Evolutionary conservation across 345 rosid genomes (phyloP), one percentile per base, ranked within the genome.

Genomic region (Ailanthus altissimus): DNA sequence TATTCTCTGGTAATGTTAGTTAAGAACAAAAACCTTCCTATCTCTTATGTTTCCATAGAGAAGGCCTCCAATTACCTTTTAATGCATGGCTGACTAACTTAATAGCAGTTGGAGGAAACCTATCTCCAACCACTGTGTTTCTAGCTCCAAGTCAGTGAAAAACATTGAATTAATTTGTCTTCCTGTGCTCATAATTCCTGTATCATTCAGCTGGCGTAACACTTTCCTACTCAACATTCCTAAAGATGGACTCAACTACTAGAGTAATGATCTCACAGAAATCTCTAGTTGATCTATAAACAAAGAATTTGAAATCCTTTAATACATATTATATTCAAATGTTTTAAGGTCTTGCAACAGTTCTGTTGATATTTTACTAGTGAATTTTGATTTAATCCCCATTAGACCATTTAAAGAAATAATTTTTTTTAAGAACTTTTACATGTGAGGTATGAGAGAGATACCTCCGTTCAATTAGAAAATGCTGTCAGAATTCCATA

Each of bases 61-160:
- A 59, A n/a, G 16, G 10, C 56, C 2, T 16, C 40, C 60, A 60
- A 60, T n/a, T 46, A 59, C 26, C 20, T 59, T 47, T 57, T 46
- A 23, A 9, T 26, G 56, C 25, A 23, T 43, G 23, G 18, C 21
- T 6, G 40, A 45, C 10, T 15, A 73, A 23, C 43, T 59, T 15
- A 59, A 23, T 26, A 10, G 40, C 11, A 11, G 45, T 46, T 26
- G 21, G 51, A 50, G 14, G 45, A 47, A 36, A n/a, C n/a, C n/a
- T n/a, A n/a, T n/a, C 36, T 51, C 26, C 66, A 23, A 28, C 23
- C 21, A 13, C 42, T 58, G 56, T 46, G 38, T 71, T 70, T 71
- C 63, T 71, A 36, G 20, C 49, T 60, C 67, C 43, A 59, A 43
- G 67, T 47, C 13, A 60, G 59, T 43, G n/a, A 50, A 25, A 69